Conservation (phyloP, 139 green algal genomes). For the Coelastrella sp. region DNA sequence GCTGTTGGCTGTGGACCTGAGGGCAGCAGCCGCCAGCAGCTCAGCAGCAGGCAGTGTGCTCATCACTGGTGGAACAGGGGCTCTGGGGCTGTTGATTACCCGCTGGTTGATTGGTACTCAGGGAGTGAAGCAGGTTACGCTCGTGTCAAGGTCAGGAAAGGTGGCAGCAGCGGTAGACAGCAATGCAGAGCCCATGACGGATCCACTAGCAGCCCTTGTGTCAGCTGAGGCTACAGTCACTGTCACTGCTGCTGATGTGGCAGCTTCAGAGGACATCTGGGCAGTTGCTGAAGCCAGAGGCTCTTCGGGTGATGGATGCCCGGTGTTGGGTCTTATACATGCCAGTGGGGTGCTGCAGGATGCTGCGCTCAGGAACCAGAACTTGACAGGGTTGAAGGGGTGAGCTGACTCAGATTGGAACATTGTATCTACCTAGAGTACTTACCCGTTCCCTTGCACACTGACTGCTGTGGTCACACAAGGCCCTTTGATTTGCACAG, state of each 20-base stretch:
- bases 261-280: background rate
- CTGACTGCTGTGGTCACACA: too few species aligned
- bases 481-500: too few species aligned
- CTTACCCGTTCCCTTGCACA: too few species aligned
- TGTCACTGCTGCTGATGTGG: constrained; percentile 22
- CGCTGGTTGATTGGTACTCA: constrained; percentile 52
- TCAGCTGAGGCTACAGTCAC: constrained; percentile 9
- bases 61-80: constrained; percentile 69
- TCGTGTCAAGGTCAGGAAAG: background rate
- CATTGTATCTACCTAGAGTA: background rate
- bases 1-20: background rate
- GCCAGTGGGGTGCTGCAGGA: constrained; percentile 72
- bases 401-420: background rate
- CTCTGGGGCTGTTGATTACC: constrained; percentile 67
- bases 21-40: background rate
- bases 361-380: constrained; percentile 58
- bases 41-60: constrained; percentile 34
- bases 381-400: constrained; percentile 51
- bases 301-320: background rate
- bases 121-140: background rate
- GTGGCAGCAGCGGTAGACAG: constrained; percentile 2
- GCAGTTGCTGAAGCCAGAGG: background rate
- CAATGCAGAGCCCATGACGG: background rate
- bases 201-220: constrained; percentile 19
- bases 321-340: constrained; percentile 52